Evolutionary conservation across 768 basidiomycete genomes (phyloP).

Genomic region (Rubroboletus satanas): DNA sequence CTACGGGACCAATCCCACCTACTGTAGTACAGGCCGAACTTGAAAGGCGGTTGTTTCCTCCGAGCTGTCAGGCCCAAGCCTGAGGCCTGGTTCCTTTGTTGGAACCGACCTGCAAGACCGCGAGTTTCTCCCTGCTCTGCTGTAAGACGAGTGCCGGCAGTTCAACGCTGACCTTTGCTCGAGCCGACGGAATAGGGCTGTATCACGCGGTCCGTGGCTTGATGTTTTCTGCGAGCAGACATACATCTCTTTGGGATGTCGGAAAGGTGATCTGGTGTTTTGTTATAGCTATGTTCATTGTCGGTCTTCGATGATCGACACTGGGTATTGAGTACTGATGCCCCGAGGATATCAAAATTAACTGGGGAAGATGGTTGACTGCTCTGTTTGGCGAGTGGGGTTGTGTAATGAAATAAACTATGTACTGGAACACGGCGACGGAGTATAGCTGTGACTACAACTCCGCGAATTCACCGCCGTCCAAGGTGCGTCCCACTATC

Average conservation of each 20-base stretch:
- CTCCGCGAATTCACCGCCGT: not conserved
- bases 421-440: too few relatives aligned
- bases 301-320: not conserved
- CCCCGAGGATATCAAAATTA: not conserved
- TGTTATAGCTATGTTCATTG: not conserved
- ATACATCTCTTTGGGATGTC: not conserved
- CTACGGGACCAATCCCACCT: not conserved
- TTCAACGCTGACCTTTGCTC: not conserved
- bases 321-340: not conserved
- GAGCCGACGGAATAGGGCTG: not conserved
- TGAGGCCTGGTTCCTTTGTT: too few relatives aligned
- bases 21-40: not conserved
- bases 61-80: too few relatives aligned
- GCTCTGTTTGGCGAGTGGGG: not conserved
- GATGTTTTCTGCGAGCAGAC: not conserved
- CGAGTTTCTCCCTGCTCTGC: not conserved
- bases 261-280: not conserved
- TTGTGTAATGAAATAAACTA: too few relatives aligned
- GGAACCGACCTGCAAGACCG: too few relatives aligned
- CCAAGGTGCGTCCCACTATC: not conserved
- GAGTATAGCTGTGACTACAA: not conserved
- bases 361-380: not conserved
- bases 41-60: not conserved
- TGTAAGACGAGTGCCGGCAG: not conserved
- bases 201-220: not conserved